Evolutionary conservation across 2,329 filamentous ascomycete species (phyloP).

Genomic region (Talaromyces amestolkiae): DNA sequence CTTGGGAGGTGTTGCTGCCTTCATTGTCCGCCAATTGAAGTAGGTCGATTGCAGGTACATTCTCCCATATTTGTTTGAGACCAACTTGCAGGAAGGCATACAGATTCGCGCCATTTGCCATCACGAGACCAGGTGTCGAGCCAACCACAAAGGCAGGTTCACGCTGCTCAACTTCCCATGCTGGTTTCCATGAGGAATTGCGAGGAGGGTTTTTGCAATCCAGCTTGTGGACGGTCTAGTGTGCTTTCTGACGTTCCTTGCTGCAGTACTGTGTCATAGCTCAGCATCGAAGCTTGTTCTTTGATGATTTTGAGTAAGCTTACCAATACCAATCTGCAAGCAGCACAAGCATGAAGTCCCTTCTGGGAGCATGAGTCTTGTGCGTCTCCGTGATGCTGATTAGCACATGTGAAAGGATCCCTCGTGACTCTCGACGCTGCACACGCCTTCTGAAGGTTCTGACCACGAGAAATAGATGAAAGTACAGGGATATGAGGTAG

Average conservation of each 20-base stretch:
- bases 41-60: slow-evolving; percentile 43
- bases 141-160: not conserved
- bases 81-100: too few species aligned
- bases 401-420: not conserved
- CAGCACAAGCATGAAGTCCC: not conserved
- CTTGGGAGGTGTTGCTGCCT: slow-evolving; percentile 22
- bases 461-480: not conserved
- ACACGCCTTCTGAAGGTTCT: not conserved
- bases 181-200: slow-evolving; percentile 4
- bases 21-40: slow-evolving; percentile 35
- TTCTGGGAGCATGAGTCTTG: not conserved
- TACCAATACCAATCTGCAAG: not conserved
- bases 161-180: slow-evolving; percentile 7
- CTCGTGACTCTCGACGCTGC: not conserved
- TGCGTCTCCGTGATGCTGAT: not conserved
- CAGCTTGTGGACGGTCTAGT: slow-evolving; percentile 4
- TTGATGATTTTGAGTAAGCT: not conserved
- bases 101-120: too few species aligned
- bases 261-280: slow-evolving; percentile 8
- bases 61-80: slow-evolving; percentile 34
- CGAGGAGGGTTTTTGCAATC: not conserved
- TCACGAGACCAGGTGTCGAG: not conserved
- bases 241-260: not conserved
- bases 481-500: not conserved
- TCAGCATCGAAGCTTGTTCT: too few species aligned